These are phyloP conservation scores for Citrus australasica DNA, from an alignment of 345 rosid genomes.

Conservation along the genomic window DNA sequence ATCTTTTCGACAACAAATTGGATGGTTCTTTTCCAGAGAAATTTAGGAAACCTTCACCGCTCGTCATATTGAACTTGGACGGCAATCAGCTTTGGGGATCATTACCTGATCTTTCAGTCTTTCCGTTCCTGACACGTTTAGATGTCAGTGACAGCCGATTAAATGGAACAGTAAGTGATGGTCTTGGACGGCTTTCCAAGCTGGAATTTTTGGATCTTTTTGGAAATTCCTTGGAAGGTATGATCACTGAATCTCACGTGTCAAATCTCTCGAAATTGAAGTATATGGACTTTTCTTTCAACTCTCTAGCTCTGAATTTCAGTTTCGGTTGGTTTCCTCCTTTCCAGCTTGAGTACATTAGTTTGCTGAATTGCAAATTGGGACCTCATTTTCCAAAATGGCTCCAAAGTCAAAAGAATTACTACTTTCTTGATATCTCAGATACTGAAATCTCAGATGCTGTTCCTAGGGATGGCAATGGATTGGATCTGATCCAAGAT, in stretches of 20 bases:
- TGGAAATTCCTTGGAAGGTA: slow-evolving; percentile 23
- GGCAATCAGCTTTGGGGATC: slow-evolving; percentile 8
- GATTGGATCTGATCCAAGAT: too few species aligned
- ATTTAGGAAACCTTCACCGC: slow-evolving; percentile 3
- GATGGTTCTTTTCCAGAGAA: slow-evolving; percentile 11
- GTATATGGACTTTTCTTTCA: slow-evolving; percentile 10
- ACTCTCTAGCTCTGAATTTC: slow-evolving; percentile 10
- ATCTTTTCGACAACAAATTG: slow-evolving; percentile 12
- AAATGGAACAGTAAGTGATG: slow-evolving; percentile 7
- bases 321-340: slow-evolving; percentile 26
- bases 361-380: slow-evolving; percentile 5
- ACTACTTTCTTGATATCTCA: too few species aligned
- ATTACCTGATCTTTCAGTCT: background rate
- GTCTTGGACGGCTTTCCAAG: slow-evolving; percentile 6
- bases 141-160: background rate
- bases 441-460: slow-evolving; percentile 18
- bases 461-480: too few species aligned
- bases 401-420: slow-evolving; percentile 15
- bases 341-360: slow-evolving; percentile 12
- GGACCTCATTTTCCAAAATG: slow-evolving; percentile 28
- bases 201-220: slow-evolving; percentile 9
- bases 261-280: slow-evolving; percentile 14
- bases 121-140: background rate
- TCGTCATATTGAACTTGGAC: background rate
- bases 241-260: slow-evolving; percentile 20